Conservation (phyloP, 495 filamentous ascomycete genomes). For the Penicillium mononematosum region DNA sequence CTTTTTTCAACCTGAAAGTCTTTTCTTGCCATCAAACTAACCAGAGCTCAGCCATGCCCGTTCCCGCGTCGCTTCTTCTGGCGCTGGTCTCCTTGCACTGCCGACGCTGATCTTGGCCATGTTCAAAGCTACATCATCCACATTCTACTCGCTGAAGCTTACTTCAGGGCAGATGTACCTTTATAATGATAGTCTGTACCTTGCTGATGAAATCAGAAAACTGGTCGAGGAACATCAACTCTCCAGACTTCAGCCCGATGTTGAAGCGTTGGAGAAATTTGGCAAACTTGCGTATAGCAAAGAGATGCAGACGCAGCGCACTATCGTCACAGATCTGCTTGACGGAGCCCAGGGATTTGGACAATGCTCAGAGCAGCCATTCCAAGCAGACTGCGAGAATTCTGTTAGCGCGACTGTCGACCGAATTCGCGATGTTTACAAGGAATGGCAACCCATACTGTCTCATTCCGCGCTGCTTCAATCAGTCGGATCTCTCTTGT, state of each 20-base stretch:
- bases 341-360: conserved; percentile 69
- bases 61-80: conserved; percentile 67
- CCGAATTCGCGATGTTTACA: conserved; percentile 65
- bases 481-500: conserved; percentile 76
- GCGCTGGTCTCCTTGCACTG: conserved; percentile 70
- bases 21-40: conserved; percentile 23
- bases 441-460: conserved; percentile 76
- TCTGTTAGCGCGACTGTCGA: conserved; percentile 68
- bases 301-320: conserved; percentile 84
- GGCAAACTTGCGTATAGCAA: conserved; percentile 80
- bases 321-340: conserved; percentile 78
- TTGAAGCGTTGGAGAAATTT: conserved; percentile 70
- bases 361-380: conserved; percentile 60
- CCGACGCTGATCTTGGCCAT: conserved; percentile 84
- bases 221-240: conserved; percentile 50
- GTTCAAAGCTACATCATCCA: conserved; percentile 83
- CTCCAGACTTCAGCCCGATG: conserved; percentile 65
- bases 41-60: conserved; percentile 35
- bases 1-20: neutral
- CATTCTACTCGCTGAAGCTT: conserved; percentile 66
- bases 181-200: conserved; percentile 86
- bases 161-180: conserved; percentile 80
- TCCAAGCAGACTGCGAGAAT: conserved; percentile 63
- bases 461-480: conserved; percentile 81
- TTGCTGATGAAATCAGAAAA: conserved; percentile 68